Conservation (phyloP, 2,329 filamentous ascomycete genomes). For the Fusarium temperatum region DNA sequence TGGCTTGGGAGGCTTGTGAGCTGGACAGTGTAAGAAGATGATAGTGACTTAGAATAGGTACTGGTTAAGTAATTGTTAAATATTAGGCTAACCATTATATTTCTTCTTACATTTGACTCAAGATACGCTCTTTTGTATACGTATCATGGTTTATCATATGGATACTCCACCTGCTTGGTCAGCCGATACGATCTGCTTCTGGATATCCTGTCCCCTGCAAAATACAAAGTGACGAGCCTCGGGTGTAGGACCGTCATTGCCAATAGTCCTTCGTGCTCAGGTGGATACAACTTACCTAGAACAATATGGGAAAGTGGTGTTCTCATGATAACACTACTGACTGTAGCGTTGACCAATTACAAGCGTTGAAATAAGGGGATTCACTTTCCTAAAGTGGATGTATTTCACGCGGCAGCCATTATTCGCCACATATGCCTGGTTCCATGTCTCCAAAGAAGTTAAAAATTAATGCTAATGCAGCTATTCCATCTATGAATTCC, state of each 20-base stretch:
- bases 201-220: not conserved
- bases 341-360: not conserved
- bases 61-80: not conserved
- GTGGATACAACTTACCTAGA: rapidly evolving
- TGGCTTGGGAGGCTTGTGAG: not conserved
- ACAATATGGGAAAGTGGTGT: rapidly evolving
- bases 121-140: not conserved
- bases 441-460: not conserved
- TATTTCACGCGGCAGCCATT: not conserved
- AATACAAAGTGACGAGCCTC: rapidly evolving
- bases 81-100: rapidly evolving
- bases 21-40: not conserved
- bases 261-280: rapidly evolving
- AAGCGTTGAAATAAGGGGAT: not conserved
- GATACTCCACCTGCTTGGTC: not conserved
- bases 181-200: not conserved
- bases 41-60: not conserved
- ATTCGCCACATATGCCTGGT: no score
- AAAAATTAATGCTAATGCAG: no score
- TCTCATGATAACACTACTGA: not conserved
- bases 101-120: not conserved
- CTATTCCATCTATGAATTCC: rapidly evolving
- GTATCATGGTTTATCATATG: not conserved
- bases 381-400: not conserved
- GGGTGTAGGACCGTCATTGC: not conserved